Evolutionary conservation across 129 eudicot genomes (phyloP).

Genomic region (Deinandra increscens): DNA sequence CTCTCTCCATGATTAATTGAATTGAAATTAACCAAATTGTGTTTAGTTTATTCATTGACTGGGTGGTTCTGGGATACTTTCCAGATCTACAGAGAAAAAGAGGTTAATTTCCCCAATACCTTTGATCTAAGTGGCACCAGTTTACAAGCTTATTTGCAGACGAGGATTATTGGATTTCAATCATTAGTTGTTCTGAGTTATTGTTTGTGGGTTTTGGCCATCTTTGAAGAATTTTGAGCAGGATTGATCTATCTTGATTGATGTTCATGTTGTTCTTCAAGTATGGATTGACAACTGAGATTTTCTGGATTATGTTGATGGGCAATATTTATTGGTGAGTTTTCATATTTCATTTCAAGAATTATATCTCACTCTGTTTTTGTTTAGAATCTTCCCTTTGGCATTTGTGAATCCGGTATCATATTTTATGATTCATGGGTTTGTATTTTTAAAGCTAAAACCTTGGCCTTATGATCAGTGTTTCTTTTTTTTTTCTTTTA

Average conservation of each 20-base stretch:
- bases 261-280: constrained; percentile 22
- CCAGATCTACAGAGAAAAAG: constrained; percentile 69
- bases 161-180: neutral
- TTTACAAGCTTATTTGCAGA: constrained; percentile 7
- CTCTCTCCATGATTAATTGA: constrained; percentile 38
- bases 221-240: constrained; percentile 22
- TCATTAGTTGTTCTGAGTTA: neutral
- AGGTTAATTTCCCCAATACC: constrained; percentile 16
- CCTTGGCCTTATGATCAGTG: neutral
- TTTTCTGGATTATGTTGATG: constrained; percentile 27
- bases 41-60: constrained; percentile 52
- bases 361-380: constrained; percentile 5
- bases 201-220: constrained; percentile 7
- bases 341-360: constrained; percentile 1
- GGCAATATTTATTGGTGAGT: constrained; percentile 28
- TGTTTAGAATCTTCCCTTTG: neutral
- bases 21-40: constrained; percentile 16
- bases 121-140: constrained; percentile 22
- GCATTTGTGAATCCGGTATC: constrained; percentile 4
- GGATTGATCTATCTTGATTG: constrained; percentile 7
- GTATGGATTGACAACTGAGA: constrained; percentile 7
- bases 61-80: constrained; percentile 40
- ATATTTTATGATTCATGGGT: constrained; percentile 6
- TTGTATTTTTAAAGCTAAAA: neutral
- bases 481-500: neutral